These are phyloP conservation scores for Keithomyces neogunnii DNA, from an alignment of 2,329 filamentous ascomycete species.

Conservation along the genomic window DNA sequence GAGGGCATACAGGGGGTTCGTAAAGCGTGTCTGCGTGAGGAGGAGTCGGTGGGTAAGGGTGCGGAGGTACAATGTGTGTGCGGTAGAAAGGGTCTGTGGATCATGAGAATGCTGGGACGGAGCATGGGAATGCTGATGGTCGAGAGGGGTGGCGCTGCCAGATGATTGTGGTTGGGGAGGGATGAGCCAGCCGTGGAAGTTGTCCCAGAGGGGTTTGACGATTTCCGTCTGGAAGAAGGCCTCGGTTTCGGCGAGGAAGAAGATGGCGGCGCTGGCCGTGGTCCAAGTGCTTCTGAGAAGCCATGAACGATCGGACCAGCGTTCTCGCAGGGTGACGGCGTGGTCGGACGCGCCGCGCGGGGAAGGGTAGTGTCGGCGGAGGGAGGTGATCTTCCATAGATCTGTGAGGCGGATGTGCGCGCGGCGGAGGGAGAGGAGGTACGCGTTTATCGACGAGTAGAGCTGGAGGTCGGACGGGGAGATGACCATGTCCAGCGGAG, in stretches of 20 bases:
- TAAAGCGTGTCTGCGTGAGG: slow-evolving; percentile 55
- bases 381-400: slow-evolving; percentile 75
- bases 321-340: slow-evolving; percentile 52
- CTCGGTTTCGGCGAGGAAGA: slow-evolving; percentile 81
- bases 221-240: slow-evolving; percentile 87
- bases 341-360: slow-evolving; percentile 54
- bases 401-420: slow-evolving; percentile 78
- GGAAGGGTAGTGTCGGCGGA: slow-evolving; percentile 69
- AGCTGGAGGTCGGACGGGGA: slow-evolving; percentile 64
- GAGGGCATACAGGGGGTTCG: slow-evolving; percentile 55
- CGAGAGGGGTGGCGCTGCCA: background rate
- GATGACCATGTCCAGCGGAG: slow-evolving; percentile 82
- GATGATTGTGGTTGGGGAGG: slow-evolving; percentile 21
- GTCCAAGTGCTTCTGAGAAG: slow-evolving; percentile 83
- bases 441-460: slow-evolving; percentile 81
- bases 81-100: slow-evolving; percentile 73
- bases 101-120: slow-evolving; percentile 45
- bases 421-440: slow-evolving; percentile 75
- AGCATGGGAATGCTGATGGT: background rate
- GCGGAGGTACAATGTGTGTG: slow-evolving; percentile 69
- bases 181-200: slow-evolving; percentile 69
- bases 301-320: slow-evolving; percentile 53
- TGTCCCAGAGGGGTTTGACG: slow-evolving; percentile 70
- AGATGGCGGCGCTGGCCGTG: slow-evolving; percentile 76
- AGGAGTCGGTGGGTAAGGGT: slow-evolving; percentile 59